These are phyloP conservation scores for Gremmenia infestans DNA, from an alignment of 2,329 filamentous ascomycete species.

Conservation along the genomic window DNA sequence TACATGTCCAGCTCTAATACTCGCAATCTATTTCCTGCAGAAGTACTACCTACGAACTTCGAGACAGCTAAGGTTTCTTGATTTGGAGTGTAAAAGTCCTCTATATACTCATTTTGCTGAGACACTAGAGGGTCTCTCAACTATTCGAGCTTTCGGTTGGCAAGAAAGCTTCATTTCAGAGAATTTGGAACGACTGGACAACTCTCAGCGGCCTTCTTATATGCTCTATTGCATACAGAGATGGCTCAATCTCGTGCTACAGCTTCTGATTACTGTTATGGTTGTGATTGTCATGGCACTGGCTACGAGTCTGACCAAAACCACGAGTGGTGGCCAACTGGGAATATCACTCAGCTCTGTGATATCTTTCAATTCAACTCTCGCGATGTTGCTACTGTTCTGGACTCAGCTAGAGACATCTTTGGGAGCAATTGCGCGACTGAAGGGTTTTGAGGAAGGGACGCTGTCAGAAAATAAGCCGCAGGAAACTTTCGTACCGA, in stretches of 20 bases:
- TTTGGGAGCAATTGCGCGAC: constrained; percentile 50
- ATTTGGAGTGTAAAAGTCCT: constrained; percentile 39
- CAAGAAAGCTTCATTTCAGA: constrained; percentile 34
- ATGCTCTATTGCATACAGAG: constrained; percentile 52
- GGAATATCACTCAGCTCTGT: constrained; percentile 19
- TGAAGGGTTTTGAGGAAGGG: constrained; percentile 47
- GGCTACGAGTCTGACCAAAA: constrained; percentile 10
- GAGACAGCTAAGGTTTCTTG: constrained; percentile 41
- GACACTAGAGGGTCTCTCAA: constrained; percentile 39
- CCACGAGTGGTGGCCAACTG: constrained; percentile 13
- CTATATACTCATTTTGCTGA: constrained; percentile 43
- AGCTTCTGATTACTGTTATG: constrained; percentile 24
- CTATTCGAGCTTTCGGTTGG: constrained; percentile 42
- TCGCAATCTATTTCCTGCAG: constrained; percentile 27
- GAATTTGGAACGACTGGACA: constrained; percentile 45
- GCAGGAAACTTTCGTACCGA: constrained; percentile 5
- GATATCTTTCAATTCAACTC: constrained; percentile 14
- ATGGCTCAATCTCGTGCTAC: constrained; percentile 55
- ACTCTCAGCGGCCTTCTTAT: constrained; percentile 53
- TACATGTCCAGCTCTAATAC: constrained; percentile 21
- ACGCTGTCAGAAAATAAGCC: constrained; percentile 34
- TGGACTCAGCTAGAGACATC: constrained; percentile 56
- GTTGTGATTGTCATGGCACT: constrained; percentile 22
- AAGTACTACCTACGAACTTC: constrained; percentile 42
- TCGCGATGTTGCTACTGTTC: constrained; percentile 25